Conservation (phyloP, 164 flowering plant species). For the Stephania cephalantha region DNA sequence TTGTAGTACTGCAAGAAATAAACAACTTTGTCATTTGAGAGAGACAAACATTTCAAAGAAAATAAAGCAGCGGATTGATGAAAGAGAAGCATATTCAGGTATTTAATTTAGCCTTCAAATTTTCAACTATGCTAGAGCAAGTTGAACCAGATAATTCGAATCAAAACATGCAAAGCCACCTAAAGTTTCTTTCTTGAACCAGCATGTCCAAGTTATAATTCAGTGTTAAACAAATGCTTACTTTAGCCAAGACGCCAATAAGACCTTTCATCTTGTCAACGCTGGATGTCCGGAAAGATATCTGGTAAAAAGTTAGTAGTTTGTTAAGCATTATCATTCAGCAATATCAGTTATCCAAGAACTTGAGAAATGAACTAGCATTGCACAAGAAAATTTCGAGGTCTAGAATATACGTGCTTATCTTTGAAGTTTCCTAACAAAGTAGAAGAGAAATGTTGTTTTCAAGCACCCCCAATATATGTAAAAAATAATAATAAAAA, state of each 20-base stretch:
- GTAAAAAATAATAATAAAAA: neutral
- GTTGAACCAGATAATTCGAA: neutral
- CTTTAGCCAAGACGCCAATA: conserved; percentile 1
- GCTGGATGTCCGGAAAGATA: neutral
- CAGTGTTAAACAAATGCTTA: neutral
- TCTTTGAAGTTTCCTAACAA: neutral
- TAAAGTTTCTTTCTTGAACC: neutral
- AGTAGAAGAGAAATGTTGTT: neutral
- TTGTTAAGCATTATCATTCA: neutral
- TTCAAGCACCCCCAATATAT: no score
- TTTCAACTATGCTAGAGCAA: neutral
- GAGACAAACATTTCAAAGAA: neutral
- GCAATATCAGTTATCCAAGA: neutral
- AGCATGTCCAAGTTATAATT: neutral
- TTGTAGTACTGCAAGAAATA: conserved; percentile 59
- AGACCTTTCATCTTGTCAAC: neutral
- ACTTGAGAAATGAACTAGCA: neutral
- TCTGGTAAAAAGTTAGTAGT: neutral
- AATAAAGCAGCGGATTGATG: neutral
- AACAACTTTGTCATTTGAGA: neutral
- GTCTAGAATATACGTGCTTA: neutral
- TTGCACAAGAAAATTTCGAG: neutral
- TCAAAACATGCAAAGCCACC: neutral
- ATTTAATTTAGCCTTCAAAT: neutral
- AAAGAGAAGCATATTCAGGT: neutral